Conservation (phyloP, 257 asterid genomes). For the Orobanche coerulescens region DNA sequence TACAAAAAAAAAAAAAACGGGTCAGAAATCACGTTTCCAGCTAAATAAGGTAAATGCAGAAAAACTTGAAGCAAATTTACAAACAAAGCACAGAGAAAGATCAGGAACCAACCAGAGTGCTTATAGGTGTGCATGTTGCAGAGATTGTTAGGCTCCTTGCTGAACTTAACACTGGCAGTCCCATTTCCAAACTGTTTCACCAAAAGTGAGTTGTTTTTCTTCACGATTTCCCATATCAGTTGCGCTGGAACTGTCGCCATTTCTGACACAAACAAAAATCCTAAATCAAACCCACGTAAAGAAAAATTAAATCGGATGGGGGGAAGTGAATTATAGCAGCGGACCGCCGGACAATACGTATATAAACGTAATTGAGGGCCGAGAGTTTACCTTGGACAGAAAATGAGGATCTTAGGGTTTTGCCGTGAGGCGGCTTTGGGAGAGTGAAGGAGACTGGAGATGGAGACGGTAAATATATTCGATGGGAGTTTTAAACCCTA, state of each 20-base stretch:
- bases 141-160: constrained; percentile 91
- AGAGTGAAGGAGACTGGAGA: not conserved
- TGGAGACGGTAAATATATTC: constrained; percentile 11
- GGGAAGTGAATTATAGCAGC: not conserved
- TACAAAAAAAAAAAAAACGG: not conserved
- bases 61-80: not conserved
- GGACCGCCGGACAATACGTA: not conserved
- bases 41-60: not conserved
- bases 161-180: constrained; percentile 59
- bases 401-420: constrained; percentile 30
- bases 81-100: not conserved
- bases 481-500: constrained; percentile 2
- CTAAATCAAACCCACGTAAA: not conserved
- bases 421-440: constrained; percentile 27
- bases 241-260: constrained; percentile 87
- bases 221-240: constrained; percentile 92
- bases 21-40: not conserved
- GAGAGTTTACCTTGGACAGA: constrained; percentile 24
- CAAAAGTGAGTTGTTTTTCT: constrained; percentile 65
- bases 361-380: not conserved
- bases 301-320: not conserved
- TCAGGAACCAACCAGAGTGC: constrained; percentile 61
- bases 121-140: constrained; percentile 79
- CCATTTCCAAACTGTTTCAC: constrained; percentile 78
- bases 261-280: constrained; percentile 17